Base-by-base conservation (phyloP, 2,329 filamentous ascomycete species). In the Metarhizium robertsii region DNA sequence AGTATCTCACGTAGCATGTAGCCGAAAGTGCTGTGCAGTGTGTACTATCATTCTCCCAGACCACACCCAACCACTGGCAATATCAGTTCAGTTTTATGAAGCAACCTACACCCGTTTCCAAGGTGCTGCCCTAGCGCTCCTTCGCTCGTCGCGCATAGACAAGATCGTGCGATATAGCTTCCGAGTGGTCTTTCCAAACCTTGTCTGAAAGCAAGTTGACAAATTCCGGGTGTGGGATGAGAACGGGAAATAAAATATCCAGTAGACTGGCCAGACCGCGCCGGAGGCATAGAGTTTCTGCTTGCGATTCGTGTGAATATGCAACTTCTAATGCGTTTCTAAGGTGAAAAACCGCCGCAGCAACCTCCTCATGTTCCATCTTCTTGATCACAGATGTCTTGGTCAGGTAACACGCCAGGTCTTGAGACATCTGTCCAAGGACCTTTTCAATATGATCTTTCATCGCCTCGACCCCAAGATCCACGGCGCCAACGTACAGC, bases 231-330 rank as follows among this genome's bases (percentile, higher is more conserved):
- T 67, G 64, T 2, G 61, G 59, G n/a, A 67, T 55, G 10, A 70
- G 54, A 11, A 59, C 52, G 2, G 63, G 61, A 6, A 64, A 51
- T 11, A 61, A 48, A 7, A 54, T 56, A 47, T 71, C 67, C 20
- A 70, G 46, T 5, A 71, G 53, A 4, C 61, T 59, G n/a, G 64
- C 67, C 59, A 71, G 56, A 2, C 64, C 67, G 46, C 70, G 55
- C 36, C 66, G 60, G 57, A 71, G 64, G 2, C 66, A 67, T 56
- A 60, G 55, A 61, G 69, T 65, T n/a, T 67, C 54, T n/a, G 58
- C 55, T 16, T 58, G 59, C 30, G 60, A 50, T 5, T 57, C 53
- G 20, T 65, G 56, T 8, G 57, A 53, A 55, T 69, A 61, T 14
- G 69, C 59, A 4, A 68, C 60, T 4, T 67, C 64, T 34, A 71